Evolutionary conservation across 163 green algal genomes (phyloP).

Genomic region (Scenedesmus sp.): DNA sequence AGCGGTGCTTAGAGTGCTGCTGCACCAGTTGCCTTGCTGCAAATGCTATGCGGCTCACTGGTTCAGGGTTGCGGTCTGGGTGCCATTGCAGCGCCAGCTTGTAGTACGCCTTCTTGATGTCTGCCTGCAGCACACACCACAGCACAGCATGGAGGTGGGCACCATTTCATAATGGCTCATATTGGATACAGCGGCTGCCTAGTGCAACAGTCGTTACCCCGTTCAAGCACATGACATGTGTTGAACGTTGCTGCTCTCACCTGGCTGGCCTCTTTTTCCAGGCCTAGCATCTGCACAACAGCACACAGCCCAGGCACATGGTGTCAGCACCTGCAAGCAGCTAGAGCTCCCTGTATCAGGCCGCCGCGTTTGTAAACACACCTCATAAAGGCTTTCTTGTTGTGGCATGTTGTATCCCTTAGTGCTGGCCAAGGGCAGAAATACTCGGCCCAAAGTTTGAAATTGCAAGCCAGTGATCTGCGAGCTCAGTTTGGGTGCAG

Average conservation of each 20-base stretch:
- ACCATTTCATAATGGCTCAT: background rate
- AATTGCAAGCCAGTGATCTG: background rate
- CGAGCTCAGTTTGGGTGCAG: background rate
- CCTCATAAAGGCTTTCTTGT: constrained; percentile 21
- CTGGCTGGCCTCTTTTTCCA: constrained; percentile 70
- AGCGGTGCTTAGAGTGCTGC: background rate
- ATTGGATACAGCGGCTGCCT: background rate
- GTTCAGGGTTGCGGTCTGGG: constrained; percentile 91
- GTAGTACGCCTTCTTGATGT: constrained; percentile 92
- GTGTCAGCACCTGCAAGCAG: background rate
- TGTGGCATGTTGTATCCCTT: background rate
- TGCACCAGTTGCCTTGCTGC: background rate
- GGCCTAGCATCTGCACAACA: constrained; percentile 73
- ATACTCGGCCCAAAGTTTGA: background rate
- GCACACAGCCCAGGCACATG: background rate
- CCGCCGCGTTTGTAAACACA: background rate
- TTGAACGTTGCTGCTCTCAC: constrained; percentile 19
- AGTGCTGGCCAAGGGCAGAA: background rate
- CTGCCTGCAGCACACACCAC: constrained; percentile 31
- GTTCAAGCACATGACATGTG: background rate
- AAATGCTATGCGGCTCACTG: constrained; percentile 25
- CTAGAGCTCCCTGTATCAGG: background rate
- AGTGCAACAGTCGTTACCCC: too few relatives aligned
- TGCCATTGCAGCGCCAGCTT: constrained; percentile 90
- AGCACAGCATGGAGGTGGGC: background rate